Evolutionary conservation across 73 alveolate genomes (phyloP).

Genomic region (Paramecium biaurelia): DNA sequence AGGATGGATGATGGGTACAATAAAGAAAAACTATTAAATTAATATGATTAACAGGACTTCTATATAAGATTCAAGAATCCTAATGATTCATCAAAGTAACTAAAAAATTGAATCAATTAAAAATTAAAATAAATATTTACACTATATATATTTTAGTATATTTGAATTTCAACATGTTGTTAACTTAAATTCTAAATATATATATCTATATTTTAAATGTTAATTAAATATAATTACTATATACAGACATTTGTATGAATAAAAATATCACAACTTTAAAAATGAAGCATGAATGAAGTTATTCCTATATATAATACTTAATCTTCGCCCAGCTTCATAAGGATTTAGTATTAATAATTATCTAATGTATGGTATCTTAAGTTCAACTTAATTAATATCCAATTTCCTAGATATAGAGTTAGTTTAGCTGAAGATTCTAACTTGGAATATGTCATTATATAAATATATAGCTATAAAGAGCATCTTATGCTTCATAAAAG

Average conservation of each 20-base stretch:
- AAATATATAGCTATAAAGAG: not conserved
- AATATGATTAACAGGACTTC: constrained; percentile 26
- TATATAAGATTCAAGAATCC: constrained; percentile 40
- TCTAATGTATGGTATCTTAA: constrained; percentile 5
- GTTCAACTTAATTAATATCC: not conserved
- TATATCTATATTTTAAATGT: not conserved
- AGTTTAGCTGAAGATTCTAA: not conserved
- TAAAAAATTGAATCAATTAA: not conserved
- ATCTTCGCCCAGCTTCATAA: constrained; percentile 27
- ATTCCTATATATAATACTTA: not conserved
- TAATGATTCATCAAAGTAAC: not conserved
- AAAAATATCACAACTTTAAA: constrained; percentile 9
- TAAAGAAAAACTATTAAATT: not conserved
- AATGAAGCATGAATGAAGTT: constrained; percentile 41
- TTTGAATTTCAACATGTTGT: not conserved
- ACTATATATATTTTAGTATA: not conserved
- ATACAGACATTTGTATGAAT: not conserved
- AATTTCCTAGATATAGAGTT: not conserved
- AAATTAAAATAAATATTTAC: not conserved
- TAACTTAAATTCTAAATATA: not conserved
- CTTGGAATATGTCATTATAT: not conserved
- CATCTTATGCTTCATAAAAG: not conserved
- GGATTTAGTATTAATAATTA: not conserved
- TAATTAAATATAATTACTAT: not conserved
- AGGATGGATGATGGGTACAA: not conserved